Conservation (phyloP, 2,329 filamentous ascomycete genomes). For the Lachnellula subtilissima region DNA sequence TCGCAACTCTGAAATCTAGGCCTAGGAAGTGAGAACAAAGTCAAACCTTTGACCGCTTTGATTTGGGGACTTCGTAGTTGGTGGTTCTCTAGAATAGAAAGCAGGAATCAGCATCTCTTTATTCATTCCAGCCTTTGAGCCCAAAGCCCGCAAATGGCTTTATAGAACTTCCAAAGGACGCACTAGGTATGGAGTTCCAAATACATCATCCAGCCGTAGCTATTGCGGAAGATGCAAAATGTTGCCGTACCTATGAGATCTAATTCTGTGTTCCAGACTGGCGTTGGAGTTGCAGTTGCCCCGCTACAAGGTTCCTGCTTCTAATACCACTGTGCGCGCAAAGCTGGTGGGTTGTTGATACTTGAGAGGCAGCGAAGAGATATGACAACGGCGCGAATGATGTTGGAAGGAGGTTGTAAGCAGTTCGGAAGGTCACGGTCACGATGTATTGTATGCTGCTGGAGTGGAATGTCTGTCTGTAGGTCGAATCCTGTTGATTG, state of each 20-base stretch:
- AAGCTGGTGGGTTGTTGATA: background rate
- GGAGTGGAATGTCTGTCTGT: background rate
- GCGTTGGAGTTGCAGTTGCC: slow-evolving; percentile 17
- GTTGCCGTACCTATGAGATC: slow-evolving; percentile 19
- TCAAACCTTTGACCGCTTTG: slow-evolving; percentile 5
- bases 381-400: background rate
- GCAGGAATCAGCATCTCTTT: slow-evolving; percentile 10
- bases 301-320: slow-evolving; percentile 23
- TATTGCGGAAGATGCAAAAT: slow-evolving; percentile 4
- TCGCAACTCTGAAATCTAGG: slow-evolving; percentile 24
- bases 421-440: background rate
- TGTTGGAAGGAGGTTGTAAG: background rate
- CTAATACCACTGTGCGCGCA: slow-evolving; percentile 2
- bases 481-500: background rate
- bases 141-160: background rate
- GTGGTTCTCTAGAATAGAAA: slow-evolving; percentile 11
- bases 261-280: slow-evolving; percentile 21
- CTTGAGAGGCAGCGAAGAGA: background rate
- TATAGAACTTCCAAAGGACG: slow-evolving; percentile 12
- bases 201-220: slow-evolving; percentile 12
- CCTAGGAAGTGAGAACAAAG: slow-evolving; percentile 1
- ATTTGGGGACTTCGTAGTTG: slow-evolving; percentile 9
- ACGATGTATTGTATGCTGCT: background rate
- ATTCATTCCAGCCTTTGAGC: slow-evolving; percentile 1
- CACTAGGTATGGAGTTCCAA: background rate